Evolutionary conservation across 495 filamentous ascomycete species (phyloP).

Genomic region (Hypomontagnella monticulosa): DNA sequence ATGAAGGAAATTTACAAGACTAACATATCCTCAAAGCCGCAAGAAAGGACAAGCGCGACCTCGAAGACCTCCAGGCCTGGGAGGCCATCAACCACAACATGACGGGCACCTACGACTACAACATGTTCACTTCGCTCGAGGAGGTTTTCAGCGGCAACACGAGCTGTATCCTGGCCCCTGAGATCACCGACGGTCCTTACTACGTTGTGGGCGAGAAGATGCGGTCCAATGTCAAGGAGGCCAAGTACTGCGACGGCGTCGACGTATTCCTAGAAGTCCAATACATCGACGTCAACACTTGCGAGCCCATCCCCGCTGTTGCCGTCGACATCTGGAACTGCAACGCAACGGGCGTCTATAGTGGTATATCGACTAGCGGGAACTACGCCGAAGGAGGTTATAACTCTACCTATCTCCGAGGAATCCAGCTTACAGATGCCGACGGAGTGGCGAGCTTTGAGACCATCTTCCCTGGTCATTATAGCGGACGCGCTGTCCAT

Average conservation of each 20-base stretch:
- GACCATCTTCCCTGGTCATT: conserved; percentile 70
- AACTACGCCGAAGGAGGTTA: conserved; percentile 45
- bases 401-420: conserved; percentile 61
- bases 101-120: conserved; percentile 51
- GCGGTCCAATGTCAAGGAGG: conserved; percentile 57
- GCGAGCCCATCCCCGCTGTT: conserved; percentile 61
- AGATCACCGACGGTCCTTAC: conserved; percentile 64
- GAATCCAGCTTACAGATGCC: conserved; percentile 59
- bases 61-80: conserved; percentile 53
- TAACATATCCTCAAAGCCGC: conserved; percentile 25
- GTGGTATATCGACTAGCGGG: conserved; percentile 51
- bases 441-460: conserved; percentile 65
- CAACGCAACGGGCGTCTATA: conserved; percentile 67
- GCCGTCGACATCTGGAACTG: conserved; percentile 67
- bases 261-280: conserved; percentile 59
- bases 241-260: conserved; percentile 54
- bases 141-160: conserved; percentile 63
- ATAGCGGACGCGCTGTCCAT: conserved; percentile 65
- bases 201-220: conserved; percentile 62
- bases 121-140: conserved; percentile 52
- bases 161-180: conserved; percentile 58
- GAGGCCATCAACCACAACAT: conserved; percentile 54
- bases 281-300: conserved; percentile 66
- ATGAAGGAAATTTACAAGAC: background rate
- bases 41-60: conserved; percentile 51